Conservation (phyloP, 371 early-diverging fungal genomes). For the Mucor mucedo region DNA sequence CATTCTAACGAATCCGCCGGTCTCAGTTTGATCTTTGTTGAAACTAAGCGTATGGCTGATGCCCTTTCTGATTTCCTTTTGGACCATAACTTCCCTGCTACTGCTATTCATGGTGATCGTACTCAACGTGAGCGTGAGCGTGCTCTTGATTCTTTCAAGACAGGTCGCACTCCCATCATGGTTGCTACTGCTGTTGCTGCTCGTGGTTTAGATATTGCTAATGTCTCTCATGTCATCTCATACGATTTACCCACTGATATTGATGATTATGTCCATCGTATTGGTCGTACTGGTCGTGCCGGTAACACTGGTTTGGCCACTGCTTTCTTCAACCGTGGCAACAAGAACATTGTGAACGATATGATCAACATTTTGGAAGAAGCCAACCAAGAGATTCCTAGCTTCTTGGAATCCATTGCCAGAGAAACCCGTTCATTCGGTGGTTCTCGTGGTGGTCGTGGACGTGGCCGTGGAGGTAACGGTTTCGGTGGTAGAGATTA, state of each 20-base stretch:
- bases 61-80: constrained; percentile 82
- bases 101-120: constrained; percentile 97
- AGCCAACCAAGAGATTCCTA: constrained; percentile 60
- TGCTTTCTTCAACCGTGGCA: constrained; percentile 97
- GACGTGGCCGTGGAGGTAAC: constrained; percentile 68
- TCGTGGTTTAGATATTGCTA: constrained; percentile 96
- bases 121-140: constrained; percentile 97
- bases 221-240: constrained; percentile 91
- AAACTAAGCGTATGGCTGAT: constrained; percentile 99
- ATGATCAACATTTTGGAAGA: constrained; percentile 83
- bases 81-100: constrained; percentile 84
- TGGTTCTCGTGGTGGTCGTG: constrained; percentile 62
- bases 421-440: constrained; percentile 66
- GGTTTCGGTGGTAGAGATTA: constrained; percentile 59
- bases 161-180: constrained; percentile 91
- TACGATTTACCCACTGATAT: constrained; percentile 92
- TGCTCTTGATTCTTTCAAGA: constrained; percentile 90
- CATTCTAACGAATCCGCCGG: constrained; percentile 68
- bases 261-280: no score
- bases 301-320: constrained; percentile 94
- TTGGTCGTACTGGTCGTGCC: constrained; percentile 65
- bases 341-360: constrained; percentile 86
- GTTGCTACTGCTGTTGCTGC: constrained; percentile 99
- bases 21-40: constrained; percentile 96
- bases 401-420: constrained; percentile 66